Base-by-base conservation (phyloP, 768 basidiomycete species). In the Phlegmacium glaucopus region DNA sequence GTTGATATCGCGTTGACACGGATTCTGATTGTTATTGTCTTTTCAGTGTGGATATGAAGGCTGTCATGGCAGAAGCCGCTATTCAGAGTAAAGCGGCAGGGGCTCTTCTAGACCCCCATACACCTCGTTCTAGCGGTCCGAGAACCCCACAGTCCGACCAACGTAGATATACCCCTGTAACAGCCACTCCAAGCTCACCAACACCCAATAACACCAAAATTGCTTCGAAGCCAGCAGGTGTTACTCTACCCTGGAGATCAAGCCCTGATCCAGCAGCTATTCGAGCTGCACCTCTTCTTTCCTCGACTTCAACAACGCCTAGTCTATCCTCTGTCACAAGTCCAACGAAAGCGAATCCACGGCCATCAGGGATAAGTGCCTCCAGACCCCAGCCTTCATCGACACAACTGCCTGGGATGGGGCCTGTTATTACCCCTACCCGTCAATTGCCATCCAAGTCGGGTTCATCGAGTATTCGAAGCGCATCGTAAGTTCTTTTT, bases 1-100 rank as follows among this genome's bases (percentile, higher is more conserved):
- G 9, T 52, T 42, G 46, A 39, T 44, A 45, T 45, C 13, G 11
- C 36, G 10, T 4, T 32, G 22, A 28, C 51, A 43, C 3, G 4
- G 5, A 48, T 15, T 9, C 40, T 35, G 37, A 45, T 9, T 39
- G 12, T 47, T 44, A 51, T 29, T 55, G 47, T 32, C n/a, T 35
- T 17, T 51, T 8, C 50, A 93, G 88, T 17, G 79, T 84, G 10
- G 90, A 95, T 60, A 85, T 97, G 78, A 87, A 86, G 57, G 67
- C 79, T 12, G 80, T 97, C 48, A 90, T 97, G 79, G 89, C 86
- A 0, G 94, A 94, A 63, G 78, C 85, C 1, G 81, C 73, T 3
- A 59, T 47, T 27, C 53, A 59, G 30, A 49, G 47, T 16, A 39
- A 52, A 15, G 17, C 59, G 2, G 40, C 56, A 4, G 32, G 10